phyloP scores from a whole-genome alignment of 129 eudicot genomes.

The Logfia minima region DNA sequence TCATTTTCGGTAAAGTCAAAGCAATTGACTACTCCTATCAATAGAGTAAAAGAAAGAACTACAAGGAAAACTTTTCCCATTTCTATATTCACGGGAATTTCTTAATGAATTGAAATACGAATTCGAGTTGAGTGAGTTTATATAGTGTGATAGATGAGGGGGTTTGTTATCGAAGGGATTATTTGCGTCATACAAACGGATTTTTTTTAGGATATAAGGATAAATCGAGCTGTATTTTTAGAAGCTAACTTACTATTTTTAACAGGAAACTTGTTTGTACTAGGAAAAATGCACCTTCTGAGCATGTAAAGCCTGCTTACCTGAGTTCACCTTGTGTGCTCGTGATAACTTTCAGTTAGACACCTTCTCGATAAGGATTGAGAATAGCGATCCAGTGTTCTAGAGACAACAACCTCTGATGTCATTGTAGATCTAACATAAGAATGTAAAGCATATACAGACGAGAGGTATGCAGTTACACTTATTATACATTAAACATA shows the following conservation, averaged over 20 bases:
- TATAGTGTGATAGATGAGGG: constrained; percentile 24
- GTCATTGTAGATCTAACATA: constrained; percentile 12
- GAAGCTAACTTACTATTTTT: constrained; percentile 41
- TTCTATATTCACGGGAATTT: constrained; percentile 30
- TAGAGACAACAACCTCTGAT: constrained; percentile 5
- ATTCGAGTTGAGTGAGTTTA: neutral
- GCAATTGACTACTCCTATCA: constrained; percentile 39
- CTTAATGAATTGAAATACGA: constrained; percentile 18
- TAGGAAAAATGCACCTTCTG: constrained; percentile 13
- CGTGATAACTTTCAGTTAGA: constrained; percentile 37
- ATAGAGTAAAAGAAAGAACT: constrained; percentile 39
- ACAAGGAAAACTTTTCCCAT: constrained; percentile 37
- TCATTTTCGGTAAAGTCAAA: constrained; percentile 71
- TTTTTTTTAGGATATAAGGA: constrained; percentile 38
- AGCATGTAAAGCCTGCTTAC: constrained; percentile 23
- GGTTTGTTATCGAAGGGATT: constrained; percentile 33
- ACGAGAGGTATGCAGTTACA: neutral
- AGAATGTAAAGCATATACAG: neutral
- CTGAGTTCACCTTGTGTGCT: constrained; percentile 39
- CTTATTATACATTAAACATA: constrained; percentile 1
- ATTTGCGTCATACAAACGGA: constrained; percentile 15
- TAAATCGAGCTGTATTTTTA: constrained; percentile 25
- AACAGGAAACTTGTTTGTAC: constrained; percentile 34
- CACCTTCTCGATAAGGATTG: constrained; percentile 31
- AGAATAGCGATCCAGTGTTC: neutral